These are phyloP conservation scores for Groenewaldozyma sp. DNA, from an alignment of 1,139 yeast genomes.

Conservation along the genomic window DNA sequence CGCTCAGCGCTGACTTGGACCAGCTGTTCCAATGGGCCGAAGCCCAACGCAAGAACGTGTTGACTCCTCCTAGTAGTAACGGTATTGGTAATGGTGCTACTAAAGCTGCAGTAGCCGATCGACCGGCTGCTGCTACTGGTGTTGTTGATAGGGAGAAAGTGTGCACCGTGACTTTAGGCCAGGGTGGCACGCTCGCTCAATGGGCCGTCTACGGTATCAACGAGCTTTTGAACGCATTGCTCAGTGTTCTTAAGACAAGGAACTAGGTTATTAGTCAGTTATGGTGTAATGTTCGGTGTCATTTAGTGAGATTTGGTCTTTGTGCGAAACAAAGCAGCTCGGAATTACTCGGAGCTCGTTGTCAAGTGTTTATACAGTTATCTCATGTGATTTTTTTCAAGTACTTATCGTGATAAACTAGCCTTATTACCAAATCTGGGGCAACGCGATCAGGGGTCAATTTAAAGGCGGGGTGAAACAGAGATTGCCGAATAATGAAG, in stretches of 20 bases:
- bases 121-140: conserved; percentile 4
- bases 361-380: background rate
- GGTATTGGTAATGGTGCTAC: background rate
- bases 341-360: too few species aligned
- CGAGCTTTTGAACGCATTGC: conserved; percentile 43
- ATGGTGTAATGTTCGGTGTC: too few species aligned
- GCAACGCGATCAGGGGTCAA: too few species aligned
- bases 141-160: conserved; percentile 30
- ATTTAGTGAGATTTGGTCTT: too few species aligned
- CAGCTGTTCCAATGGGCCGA: conserved; percentile 56
- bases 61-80: background rate
- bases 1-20: conserved; percentile 34
- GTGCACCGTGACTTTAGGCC: conserved; percentile 59
- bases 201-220: conserved; percentile 71
- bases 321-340: too few species aligned
- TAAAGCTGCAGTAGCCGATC: conserved; percentile 1
- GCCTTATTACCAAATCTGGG: too few species aligned
- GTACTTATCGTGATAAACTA: background rate
- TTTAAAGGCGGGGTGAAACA: too few species aligned
- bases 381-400: background rate
- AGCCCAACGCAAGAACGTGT: conserved; percentile 11
- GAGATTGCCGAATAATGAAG: too few species aligned
- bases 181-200: conserved; percentile 50
- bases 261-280: background rate
- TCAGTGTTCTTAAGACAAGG: conserved; percentile 3